Evolutionary conservation across 495 filamentous ascomycete species (phyloP), one percentile per base, ranked within the genome.

Genomic region (Podospora fimiseda): DNA sequence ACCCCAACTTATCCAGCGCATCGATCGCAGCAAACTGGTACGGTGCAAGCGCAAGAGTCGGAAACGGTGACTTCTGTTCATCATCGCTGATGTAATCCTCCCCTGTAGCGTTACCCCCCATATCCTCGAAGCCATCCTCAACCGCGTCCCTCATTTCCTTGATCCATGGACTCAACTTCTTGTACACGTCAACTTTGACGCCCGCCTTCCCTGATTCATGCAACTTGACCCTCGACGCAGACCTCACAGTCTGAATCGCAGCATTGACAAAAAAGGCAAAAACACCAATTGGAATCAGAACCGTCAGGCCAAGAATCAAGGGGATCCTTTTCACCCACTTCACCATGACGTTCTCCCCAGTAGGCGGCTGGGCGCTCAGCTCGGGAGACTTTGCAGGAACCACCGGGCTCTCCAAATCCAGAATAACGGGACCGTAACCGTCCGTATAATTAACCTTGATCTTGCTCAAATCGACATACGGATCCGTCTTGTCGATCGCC

Each of bases 21-120:
- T 86, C 70, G 43, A 95, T 85, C 72, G 96, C 95, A 18, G 73
- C 71, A 64, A 94, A 92, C 66, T 98, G 93, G 20, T 81, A 81
- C 2, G 80, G 74, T 1, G 88, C 82, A 41, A 98, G 70, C 23
- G 89, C 89, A 43, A 96, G 74, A 1, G 81, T 89, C 1, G 86
- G 89, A 44, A 69, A 60, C 20, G 8, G 39, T 5, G 14, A 4
- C 39, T 55, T 47, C 51, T 62, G 50, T 19, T 57, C 33, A 5
- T 55, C 58, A 1, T 60, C 58, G 18, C 42, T 52, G 13, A 88
- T 74, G 58, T 84, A 87, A 42, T 83, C 81, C 48, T 84, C 75
- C 30, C 69, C 69, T 51, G 87, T 82, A 9, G 75, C 63, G 55
- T 75, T 77, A 58, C 82, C 86, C 13, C 82, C 86, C 13, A 90